phyloP scores from a whole-genome alignment of 2,329 filamentous ascomycete genomes.

The Phoma sp. region DNA sequence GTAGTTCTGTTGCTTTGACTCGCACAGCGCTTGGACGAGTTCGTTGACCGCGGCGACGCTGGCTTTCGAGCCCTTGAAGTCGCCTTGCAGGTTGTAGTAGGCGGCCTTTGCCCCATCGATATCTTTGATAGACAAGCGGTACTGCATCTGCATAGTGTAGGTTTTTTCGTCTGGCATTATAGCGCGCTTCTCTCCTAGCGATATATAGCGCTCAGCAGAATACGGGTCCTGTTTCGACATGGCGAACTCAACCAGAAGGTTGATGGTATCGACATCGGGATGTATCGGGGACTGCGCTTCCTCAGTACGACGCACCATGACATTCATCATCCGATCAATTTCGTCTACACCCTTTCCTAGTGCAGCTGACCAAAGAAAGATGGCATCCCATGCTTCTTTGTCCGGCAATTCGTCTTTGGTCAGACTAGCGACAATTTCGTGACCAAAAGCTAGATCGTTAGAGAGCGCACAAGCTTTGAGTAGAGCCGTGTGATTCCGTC shows the following conservation, averaged over 20 bases:
- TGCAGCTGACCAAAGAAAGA: constrained; percentile 77
- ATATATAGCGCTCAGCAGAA: constrained; percentile 74
- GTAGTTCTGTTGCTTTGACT: constrained; percentile 66
- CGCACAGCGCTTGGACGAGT: constrained; percentile 73
- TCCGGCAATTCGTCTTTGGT: constrained; percentile 33
- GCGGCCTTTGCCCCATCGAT: constrained; percentile 71
- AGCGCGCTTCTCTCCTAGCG: constrained; percentile 68
- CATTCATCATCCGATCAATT: constrained; percentile 72
- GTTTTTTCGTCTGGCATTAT: constrained; percentile 73
- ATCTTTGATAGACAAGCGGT: constrained; percentile 75
- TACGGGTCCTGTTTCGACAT: constrained; percentile 72
- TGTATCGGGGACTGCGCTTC: constrained; percentile 52
- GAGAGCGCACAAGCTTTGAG: constrained; percentile 60
- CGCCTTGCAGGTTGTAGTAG: constrained; percentile 66
- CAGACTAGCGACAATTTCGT: constrained; percentile 53
- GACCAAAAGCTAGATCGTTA: constrained; percentile 39
- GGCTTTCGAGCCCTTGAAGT: constrained; percentile 62
- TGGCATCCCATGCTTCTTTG: constrained; percentile 71
- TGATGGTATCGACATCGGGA: constrained; percentile 75
- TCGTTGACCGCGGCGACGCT: constrained; percentile 71
- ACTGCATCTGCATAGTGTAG: constrained; percentile 75
- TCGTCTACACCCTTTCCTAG: constrained; percentile 74
- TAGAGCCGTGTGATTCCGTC: constrained; percentile 59
- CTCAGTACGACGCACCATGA: constrained; percentile 63
- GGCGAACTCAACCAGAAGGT: constrained; percentile 75